Evolutionary conservation across 2,329 filamentous ascomycete species (phyloP).

Genomic region (Phialophora tarda): DNA sequence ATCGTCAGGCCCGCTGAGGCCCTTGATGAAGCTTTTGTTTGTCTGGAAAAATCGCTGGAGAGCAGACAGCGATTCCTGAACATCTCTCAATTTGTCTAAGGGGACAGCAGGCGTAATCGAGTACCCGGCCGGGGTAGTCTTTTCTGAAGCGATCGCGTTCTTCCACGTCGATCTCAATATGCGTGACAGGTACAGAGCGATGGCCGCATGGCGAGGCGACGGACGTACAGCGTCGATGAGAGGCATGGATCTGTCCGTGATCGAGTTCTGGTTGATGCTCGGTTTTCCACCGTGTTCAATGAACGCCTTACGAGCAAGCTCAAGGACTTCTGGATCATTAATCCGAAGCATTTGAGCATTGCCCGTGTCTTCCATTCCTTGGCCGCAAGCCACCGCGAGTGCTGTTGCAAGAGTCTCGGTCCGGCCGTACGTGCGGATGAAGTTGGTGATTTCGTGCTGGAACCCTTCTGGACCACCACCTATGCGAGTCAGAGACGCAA

Average conservation of each 20-base stretch:
- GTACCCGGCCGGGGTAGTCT: conserved; percentile 62
- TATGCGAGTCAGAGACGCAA: conserved; percentile 78
- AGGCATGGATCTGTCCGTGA: conserved; percentile 64
- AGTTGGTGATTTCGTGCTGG: conserved; percentile 79
- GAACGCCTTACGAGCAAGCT: conserved; percentile 83
- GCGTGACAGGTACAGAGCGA: conserved; percentile 84
- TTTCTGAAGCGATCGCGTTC: conserved; percentile 69
- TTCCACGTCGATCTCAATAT: conserved; percentile 91
- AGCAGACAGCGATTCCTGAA: conserved; percentile 80
- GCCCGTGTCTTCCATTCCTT: conserved; percentile 78
- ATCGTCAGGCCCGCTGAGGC: conserved; percentile 86
- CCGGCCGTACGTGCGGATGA: conserved; percentile 84
- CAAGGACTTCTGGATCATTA: conserved; percentile 82
- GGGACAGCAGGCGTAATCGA: conserved; percentile 71
- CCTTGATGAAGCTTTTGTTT: conserved; percentile 93
- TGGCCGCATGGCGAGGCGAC: conserved; percentile 85
- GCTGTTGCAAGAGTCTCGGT: conserved; percentile 89
- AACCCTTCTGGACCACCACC: conserved; percentile 77
- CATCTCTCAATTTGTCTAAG: conserved; percentile 69
- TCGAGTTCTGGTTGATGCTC: conserved; percentile 77
- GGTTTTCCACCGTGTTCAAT: conserved; percentile 92
- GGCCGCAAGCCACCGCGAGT: conserved; percentile 90
- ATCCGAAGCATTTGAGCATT: conserved; percentile 72
- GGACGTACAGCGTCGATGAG: conserved; percentile 82
- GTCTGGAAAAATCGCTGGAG: conserved; percentile 80